These are phyloP conservation scores for Triangularia setosa DNA, from an alignment of 2,329 filamentous ascomycete genomes.

Conservation along the genomic window DNA sequence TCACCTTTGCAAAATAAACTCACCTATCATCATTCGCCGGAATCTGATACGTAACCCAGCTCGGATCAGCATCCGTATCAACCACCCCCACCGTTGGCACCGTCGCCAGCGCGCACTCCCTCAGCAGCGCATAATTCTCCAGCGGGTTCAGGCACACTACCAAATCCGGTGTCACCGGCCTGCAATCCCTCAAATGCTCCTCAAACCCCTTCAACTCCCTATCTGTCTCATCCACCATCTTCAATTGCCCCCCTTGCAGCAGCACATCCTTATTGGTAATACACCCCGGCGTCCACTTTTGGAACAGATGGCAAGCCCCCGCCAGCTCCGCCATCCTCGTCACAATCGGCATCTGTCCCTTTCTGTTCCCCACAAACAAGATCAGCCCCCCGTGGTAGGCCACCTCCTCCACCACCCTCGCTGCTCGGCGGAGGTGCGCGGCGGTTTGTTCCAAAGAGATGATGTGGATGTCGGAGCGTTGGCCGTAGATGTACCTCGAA, in stretches of 20 bases:
- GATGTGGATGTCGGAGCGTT: conserved; percentile 84
- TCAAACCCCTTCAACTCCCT: conserved; percentile 57
- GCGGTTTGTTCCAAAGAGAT: conserved; percentile 88
- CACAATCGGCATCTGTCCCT: conserved; percentile 75
- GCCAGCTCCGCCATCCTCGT: conserved; percentile 76
- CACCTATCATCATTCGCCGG: conserved; percentile 95
- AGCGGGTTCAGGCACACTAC: conserved; percentile 89
- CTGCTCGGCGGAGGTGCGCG: conserved; percentile 83
- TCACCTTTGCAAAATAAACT: conserved; percentile 22
- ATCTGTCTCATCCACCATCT: conserved; percentile 76
- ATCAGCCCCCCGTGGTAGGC: conserved; percentile 78
- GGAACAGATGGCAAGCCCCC: conserved; percentile 81
- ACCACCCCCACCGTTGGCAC: conserved; percentile 94
- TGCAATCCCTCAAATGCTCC: conserved; percentile 56
- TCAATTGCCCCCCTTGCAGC: conserved; percentile 63
- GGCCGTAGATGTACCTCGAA: conserved; percentile 88
- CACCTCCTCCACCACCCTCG: conserved; percentile 87
- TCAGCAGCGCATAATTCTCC: conserved; percentile 86
- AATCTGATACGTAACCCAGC: conserved; percentile 93
- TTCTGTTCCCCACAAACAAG: conserved; percentile 83
- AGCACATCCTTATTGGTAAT: conserved; percentile 94
- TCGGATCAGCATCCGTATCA: conserved; percentile 88
- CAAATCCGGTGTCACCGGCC: conserved; percentile 77
- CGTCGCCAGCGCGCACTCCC: conserved; percentile 83
- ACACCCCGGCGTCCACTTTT: conserved; percentile 84